A percentile compares a stretch with the other conserved stretches of the same genome.
These are phyloP conservation scores for Xerocomus amazonicus DNA, from an alignment of 1,284 basidiomycete genomes.

Conservation along the genomic window DNA sequence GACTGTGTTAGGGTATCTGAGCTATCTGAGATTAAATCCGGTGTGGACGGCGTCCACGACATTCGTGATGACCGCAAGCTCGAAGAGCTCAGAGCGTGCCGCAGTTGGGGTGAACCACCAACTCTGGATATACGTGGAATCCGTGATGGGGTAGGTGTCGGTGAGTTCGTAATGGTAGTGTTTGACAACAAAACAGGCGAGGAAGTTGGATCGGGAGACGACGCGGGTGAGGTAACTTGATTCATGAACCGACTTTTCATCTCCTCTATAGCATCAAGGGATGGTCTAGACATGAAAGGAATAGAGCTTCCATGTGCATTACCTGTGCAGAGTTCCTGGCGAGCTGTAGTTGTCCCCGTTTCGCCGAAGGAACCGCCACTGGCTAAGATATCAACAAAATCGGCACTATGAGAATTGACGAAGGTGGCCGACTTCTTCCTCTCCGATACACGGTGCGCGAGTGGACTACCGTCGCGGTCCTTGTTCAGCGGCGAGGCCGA, in stretches of 20 bases:
- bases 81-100: slow-evolving; percentile 29
- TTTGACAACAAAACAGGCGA: slow-evolving; percentile 11
- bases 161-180: slow-evolving; percentile 10
- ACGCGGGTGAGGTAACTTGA: slow-evolving; percentile 30
- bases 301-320: slow-evolving; percentile 15
- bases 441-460: slow-evolving; percentile 26
- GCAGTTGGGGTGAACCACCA: slow-evolving; percentile 28
- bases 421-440: slow-evolving; percentile 20
- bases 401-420: slow-evolving; percentile 4
- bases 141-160: slow-evolving; percentile 23
- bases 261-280: slow-evolving; percentile 54
- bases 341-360: slow-evolving; percentile 1
- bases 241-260: slow-evolving; percentile 61
- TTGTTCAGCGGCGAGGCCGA: slow-evolving; percentile 7
- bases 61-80: slow-evolving; percentile 29
- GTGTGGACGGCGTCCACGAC: slow-evolving; percentile 45
- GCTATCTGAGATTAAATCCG: slow-evolving; percentile 58
- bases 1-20: slow-evolving; percentile 57
- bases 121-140: slow-evolving; percentile 30
- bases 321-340: slow-evolving; percentile 5
- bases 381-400: slow-evolving; percentile 3
- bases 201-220: slow-evolving; percentile 18
- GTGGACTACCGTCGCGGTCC: slow-evolving; percentile 31
- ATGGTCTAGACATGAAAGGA: slow-evolving; percentile 34
- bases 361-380: slow-evolving; percentile 6